Conservation (phyloP, 257 asterid genomes). For the Gentiana dahurica region DNA sequence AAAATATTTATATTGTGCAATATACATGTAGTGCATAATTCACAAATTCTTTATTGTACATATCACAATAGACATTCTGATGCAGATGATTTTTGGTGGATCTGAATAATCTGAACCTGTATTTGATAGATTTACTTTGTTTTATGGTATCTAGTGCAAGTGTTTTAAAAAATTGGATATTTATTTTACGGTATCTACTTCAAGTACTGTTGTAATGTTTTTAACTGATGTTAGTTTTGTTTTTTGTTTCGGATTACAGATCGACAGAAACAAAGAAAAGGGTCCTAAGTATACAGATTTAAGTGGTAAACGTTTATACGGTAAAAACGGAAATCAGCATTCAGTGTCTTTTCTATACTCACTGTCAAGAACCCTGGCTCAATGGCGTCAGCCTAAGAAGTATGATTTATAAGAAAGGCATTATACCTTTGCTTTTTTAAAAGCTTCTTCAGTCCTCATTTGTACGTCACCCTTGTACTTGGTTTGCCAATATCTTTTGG, state of each 20-base stretch:
- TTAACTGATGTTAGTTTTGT: neutral
- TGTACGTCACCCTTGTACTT: conserved; percentile 1
- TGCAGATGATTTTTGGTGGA: too few relatives aligned
- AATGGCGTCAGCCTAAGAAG: conserved; percentile 24
- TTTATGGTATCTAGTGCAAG: too few relatives aligned
- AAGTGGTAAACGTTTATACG: conserved; percentile 89
- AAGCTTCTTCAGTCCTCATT: conserved; percentile 12
- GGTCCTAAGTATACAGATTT: conserved; percentile 89
- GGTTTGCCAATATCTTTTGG: conserved; percentile 2
- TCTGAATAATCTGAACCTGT: too few relatives aligned
- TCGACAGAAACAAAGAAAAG: conserved; percentile 80
- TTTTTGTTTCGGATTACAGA: conserved; percentile 33
- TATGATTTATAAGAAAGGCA: conserved; percentile 9
- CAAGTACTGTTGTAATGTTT: too few relatives aligned
- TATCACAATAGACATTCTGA: too few relatives aligned
- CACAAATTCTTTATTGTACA: too few relatives aligned
- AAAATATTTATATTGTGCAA: too few relatives aligned
- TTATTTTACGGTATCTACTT: too few relatives aligned
- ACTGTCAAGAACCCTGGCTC: conserved; percentile 44
- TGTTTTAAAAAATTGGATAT: too few relatives aligned
- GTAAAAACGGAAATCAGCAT: conserved; percentile 54
- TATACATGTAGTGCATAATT: too few relatives aligned
- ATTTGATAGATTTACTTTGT: too few relatives aligned
- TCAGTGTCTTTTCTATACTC: conserved; percentile 49
- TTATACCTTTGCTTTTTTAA: neutral